A percentile compares a stretch with the other conserved stretches of the same genome.
Evolutionary conservation across 768 basidiomycete genomes (phyloP).

Genomic region (Dacryopinax spathularia): DNA sequence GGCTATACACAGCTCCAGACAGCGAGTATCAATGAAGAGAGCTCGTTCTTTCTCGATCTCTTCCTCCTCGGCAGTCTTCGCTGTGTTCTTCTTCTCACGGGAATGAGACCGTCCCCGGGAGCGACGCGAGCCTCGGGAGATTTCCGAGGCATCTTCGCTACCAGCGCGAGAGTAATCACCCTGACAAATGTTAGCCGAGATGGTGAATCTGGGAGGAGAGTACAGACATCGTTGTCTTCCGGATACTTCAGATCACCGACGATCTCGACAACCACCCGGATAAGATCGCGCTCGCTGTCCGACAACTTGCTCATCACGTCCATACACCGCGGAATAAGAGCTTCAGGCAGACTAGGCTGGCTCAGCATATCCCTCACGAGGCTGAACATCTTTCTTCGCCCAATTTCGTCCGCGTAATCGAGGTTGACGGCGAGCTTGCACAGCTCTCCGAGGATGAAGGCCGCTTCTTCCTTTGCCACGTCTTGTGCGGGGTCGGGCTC

Average conservation of each 20-base stretch:
- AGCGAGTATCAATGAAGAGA: slow-evolving; percentile 57
- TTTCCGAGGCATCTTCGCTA: slow-evolving; percentile 23
- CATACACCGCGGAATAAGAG: slow-evolving; percentile 56
- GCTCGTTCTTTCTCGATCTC: slow-evolving; percentile 28
- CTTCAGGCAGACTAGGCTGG: slow-evolving; percentile 51
- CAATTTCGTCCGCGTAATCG: slow-evolving; percentile 88
- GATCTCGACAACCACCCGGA: slow-evolving; percentile 77
- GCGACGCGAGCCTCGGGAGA: slow-evolving; percentile 2
- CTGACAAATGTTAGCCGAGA: background rate
- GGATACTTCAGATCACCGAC: slow-evolving; percentile 63
- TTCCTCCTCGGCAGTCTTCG: slow-evolving; percentile 20
- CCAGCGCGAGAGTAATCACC: slow-evolving; percentile 20
- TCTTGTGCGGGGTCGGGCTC: slow-evolving; percentile 14
- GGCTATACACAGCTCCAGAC: slow-evolving; percentile 61
- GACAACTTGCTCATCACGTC: slow-evolving; percentile 68
- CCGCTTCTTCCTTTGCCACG: slow-evolving; percentile 20
- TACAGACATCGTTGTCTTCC: slow-evolving; percentile 22
- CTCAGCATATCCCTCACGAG: slow-evolving; percentile 78
- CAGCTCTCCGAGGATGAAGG: slow-evolving; percentile 68
- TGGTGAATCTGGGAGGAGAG: background rate
- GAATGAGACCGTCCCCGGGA: slow-evolving; percentile 9
- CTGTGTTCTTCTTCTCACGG: slow-evolving; percentile 11
- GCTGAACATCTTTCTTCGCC: slow-evolving; percentile 72
- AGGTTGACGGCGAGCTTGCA: slow-evolving; percentile 61
- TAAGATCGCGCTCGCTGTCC: slow-evolving; percentile 65